These are phyloP conservation scores for Artemisia argyi DNA, from an alignment of 129 eudicot species.

Conservation along the genomic window DNA sequence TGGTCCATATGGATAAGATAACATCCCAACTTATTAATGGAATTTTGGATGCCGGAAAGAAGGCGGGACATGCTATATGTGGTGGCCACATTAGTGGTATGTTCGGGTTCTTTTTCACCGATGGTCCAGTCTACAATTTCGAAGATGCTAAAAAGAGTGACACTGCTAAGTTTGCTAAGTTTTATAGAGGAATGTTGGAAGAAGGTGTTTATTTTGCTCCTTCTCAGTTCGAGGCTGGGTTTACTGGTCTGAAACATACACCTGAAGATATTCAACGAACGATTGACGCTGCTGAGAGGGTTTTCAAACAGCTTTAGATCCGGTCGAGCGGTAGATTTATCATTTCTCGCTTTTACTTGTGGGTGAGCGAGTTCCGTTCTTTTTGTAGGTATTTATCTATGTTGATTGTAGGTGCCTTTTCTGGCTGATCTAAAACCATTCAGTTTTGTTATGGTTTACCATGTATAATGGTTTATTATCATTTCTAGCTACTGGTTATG, in stretches of 20 bases:
- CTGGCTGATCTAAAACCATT: slow-evolving; percentile 3
- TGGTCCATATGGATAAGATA: slow-evolving; percentile 59
- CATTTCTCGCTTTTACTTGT: no score
- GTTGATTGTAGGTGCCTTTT: slow-evolving; percentile 28
- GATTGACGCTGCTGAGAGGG: slow-evolving; percentile 87
- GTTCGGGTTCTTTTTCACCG: slow-evolving; percentile 93
- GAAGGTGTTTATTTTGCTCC: slow-evolving; percentile 98
- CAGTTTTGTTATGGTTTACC: background rate
- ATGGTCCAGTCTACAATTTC: slow-evolving; percentile 78
- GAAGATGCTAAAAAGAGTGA: slow-evolving; percentile 95
- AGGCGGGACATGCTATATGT: slow-evolving; percentile 77
- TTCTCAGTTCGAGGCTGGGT: slow-evolving; percentile 97
- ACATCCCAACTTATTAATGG: slow-evolving; percentile 66
- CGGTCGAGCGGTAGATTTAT: slow-evolving; percentile 5
- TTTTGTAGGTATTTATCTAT: background rate
- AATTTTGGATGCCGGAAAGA: slow-evolving; percentile 70
- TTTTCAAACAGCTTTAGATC: slow-evolving; percentile 54
- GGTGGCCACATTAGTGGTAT: slow-evolving; percentile 84
- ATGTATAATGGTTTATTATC: background rate
- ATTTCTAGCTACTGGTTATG: background rate
- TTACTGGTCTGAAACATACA: slow-evolving; percentile 82
- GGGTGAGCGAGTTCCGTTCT: background rate
- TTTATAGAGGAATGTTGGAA: slow-evolving; percentile 86
- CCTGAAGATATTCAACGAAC: slow-evolving; percentile 74
- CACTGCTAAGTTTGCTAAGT: slow-evolving; percentile 70